phyloP scores from a whole-genome alignment of 352 stramenopile species.

The Globisporangium heterothallicum region DNA sequence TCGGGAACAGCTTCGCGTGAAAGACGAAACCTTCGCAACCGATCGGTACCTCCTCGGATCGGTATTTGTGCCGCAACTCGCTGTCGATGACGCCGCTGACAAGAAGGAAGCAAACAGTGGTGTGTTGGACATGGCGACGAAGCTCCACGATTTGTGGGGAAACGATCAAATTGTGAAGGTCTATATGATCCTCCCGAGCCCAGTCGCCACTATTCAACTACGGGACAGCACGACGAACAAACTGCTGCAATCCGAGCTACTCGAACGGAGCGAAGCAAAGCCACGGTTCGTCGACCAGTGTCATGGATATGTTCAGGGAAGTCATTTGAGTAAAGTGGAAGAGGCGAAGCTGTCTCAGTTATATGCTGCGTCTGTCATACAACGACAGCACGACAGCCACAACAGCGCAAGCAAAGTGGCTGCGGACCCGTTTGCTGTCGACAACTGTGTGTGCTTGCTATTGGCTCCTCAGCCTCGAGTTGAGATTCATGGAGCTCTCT shows the following conservation, averaged over 20 bases:
- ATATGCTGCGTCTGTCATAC: constrained; percentile 13
- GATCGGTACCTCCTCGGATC: constrained; percentile 38
- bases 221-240: constrained; percentile 38
- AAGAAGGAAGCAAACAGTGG: not conserved
- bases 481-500: constrained; percentile 33
- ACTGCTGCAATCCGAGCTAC: constrained; percentile 24
- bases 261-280: constrained; percentile 22
- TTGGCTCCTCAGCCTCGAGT: constrained; percentile 36
- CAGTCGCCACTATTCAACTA: constrained; percentile 26
- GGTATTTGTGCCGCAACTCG: constrained; percentile 22
- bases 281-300: constrained; percentile 57
- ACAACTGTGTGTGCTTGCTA: constrained; percentile 42
- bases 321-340: constrained; percentile 26
- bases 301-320: constrained; percentile 43
- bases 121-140: constrained; percentile 17
- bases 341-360: constrained; percentile 25
- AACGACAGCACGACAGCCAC: constrained; percentile 2
- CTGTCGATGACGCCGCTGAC: constrained; percentile 15
- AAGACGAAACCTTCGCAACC: constrained; percentile 32
- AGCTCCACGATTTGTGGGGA: constrained; percentile 33
- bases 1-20: constrained; percentile 26
- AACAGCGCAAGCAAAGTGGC: not conserved
- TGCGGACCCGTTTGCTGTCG: constrained; percentile 19
- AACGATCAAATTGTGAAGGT: constrained; percentile 42
- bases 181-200: constrained; percentile 35